Evolutionary conservation across 108 stramenopile genomes (phyloP).

Genomic region (Cyclotella distinguenda): DNA sequence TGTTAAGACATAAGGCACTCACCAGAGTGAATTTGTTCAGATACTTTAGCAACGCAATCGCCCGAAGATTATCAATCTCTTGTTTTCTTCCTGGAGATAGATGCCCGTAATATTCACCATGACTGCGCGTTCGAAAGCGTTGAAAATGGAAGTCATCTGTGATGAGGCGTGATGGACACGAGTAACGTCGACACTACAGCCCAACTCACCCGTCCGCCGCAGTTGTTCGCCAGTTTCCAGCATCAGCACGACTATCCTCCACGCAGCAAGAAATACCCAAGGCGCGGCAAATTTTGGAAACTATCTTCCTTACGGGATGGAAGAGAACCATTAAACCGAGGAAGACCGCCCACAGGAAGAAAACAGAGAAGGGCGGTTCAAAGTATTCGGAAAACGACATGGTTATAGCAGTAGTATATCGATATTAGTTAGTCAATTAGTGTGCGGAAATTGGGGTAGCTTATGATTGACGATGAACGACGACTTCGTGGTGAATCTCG

Average conservation of each 20-base stretch:
- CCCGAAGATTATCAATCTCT: constrained; percentile 31
- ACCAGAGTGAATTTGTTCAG: constrained; percentile 26
- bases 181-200: too few species aligned
- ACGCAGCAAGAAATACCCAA: not conserved
- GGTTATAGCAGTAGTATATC: not conserved
- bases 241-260: not conserved
- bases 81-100: constrained; percentile 12
- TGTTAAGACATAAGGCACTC: not conserved
- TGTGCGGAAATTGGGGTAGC: not conserved
- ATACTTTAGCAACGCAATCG: constrained; percentile 5
- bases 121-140: not conserved
- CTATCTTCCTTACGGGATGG: constrained; percentile 30
- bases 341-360: constrained; percentile 45
- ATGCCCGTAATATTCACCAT: constrained; percentile 7
- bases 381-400: constrained; percentile 4
- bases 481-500: too few species aligned
- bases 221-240: not conserved
- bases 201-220: not conserved
- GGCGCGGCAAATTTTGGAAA: not conserved
- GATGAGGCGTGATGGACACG: not conserved
- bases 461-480: too few species aligned
- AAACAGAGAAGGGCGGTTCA: constrained; percentile 16
- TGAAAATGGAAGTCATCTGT: not conserved
- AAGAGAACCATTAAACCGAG: constrained; percentile 62
- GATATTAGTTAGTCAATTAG: not conserved